A percentile compares a stretch with the other conserved stretches of the same genome.
These are phyloP conservation scores for Neofusicoccum ribis DNA, from an alignment of 2,329 filamentous ascomycete genomes.

Conservation along the genomic window DNA sequence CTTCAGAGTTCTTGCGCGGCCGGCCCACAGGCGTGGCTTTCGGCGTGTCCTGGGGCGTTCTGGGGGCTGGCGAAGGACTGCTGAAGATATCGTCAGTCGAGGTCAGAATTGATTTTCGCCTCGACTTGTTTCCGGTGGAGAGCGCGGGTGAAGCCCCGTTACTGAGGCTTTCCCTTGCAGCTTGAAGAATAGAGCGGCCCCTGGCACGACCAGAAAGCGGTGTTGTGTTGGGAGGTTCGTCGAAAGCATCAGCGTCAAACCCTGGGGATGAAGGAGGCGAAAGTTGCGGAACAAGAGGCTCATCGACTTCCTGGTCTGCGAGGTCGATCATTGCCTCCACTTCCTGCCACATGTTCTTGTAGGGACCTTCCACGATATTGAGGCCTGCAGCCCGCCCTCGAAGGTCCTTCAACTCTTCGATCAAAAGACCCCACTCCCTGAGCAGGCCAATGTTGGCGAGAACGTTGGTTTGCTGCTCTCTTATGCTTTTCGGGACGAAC, in stretches of 20 bases:
- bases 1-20: slow-evolving; percentile 57
- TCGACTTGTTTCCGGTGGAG: neutral
- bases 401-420: slow-evolving; percentile 79
- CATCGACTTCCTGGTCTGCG: slow-evolving; percentile 67
- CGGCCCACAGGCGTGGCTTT: slow-evolving; percentile 41
- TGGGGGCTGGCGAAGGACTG: slow-evolving; percentile 32
- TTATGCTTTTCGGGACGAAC: slow-evolving; percentile 77
- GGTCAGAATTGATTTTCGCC: slow-evolving; percentile 38
- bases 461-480: slow-evolving; percentile 78
- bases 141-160: slow-evolving; percentile 9
- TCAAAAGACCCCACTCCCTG: slow-evolving; percentile 74
- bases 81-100: slow-evolving; percentile 35
- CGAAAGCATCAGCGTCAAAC: slow-evolving; percentile 60
- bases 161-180: neutral
- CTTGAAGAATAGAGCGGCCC: slow-evolving; percentile 8
- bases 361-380: slow-evolving; percentile 62
- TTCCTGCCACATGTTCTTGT: slow-evolving; percentile 70
- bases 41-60: slow-evolving; percentile 29
- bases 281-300: slow-evolving; percentile 53
- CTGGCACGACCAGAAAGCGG: neutral
- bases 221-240: slow-evolving; percentile 41
- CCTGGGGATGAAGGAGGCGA: slow-evolving; percentile 59
- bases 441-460: slow-evolving; percentile 83
- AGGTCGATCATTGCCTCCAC: slow-evolving; percentile 85
- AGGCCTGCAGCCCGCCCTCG: slow-evolving; percentile 69